Conservation (phyloP, 208 protist species). For the Wallacemonas rigidus region DNA sequence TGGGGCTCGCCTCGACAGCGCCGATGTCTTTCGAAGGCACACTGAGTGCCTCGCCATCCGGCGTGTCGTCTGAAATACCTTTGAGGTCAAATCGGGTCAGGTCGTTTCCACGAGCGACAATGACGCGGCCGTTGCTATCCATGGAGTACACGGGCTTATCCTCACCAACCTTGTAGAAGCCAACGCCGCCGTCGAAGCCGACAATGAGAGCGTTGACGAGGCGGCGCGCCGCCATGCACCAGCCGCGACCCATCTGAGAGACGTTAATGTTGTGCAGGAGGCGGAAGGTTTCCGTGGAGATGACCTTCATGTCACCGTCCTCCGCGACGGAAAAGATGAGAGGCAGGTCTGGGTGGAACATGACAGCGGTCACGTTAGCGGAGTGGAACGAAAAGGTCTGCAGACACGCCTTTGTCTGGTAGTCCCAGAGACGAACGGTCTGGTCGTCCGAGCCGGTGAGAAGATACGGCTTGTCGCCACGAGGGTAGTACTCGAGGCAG, state of each 20-base stretch:
- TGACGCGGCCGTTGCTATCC: constrained; percentile 96
- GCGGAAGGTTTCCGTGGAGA: constrained; percentile 96
- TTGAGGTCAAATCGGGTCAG: constrained; percentile 92
- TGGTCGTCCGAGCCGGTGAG: constrained; percentile 97
- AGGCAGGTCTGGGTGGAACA: constrained; percentile 97
- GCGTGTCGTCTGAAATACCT: constrained; percentile 42
- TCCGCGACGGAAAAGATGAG: constrained; percentile 97
- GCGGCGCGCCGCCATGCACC: constrained; percentile 87
- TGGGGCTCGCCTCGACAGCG: constrained; percentile 93
- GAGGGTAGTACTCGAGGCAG: constrained; percentile 97
- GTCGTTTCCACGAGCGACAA: constrained; percentile 96
- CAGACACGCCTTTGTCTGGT: constrained; percentile 97
- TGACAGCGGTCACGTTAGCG: constrained; percentile 95
- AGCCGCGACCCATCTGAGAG: constrained; percentile 93
- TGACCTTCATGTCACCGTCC: constrained; percentile 94
- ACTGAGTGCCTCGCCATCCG: constrained; percentile 75
- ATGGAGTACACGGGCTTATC: constrained; percentile 96
- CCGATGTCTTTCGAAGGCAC: constrained; percentile 95
- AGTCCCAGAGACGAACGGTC: constrained; percentile 98
- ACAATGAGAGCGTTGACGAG: constrained; percentile 88
- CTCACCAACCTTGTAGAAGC: constrained; percentile 91
- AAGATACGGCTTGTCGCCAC: constrained; percentile 98
- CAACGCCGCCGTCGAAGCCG: constrained; percentile 92
- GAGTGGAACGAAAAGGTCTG: constrained; percentile 96
- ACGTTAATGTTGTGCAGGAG: constrained; percentile 95